Conservation (phyloP, 1,284 basidiomycete genomes). For the Cryptococcus sp. region DNA sequence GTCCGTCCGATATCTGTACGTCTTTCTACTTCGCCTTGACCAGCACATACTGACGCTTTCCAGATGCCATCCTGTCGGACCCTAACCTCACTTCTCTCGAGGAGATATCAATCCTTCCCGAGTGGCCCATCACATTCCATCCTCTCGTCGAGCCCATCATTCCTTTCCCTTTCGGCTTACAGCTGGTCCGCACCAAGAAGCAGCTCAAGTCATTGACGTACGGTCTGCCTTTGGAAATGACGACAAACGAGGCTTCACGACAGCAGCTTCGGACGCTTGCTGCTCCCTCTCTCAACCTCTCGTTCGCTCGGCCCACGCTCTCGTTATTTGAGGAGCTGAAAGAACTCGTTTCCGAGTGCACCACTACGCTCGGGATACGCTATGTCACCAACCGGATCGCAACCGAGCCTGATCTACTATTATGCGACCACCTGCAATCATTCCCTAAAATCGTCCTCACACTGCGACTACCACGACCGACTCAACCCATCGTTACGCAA, state of each 20-base stretch:
- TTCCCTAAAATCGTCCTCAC: conserved; percentile 24
- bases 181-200: conserved; percentile 24
- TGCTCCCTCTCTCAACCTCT: conserved; percentile 19
- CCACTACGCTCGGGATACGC: conserved; percentile 22
- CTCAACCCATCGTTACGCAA: background rate
- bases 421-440: conserved; percentile 18
- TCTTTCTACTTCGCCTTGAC: background rate
- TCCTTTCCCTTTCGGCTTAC: conserved; percentile 34
- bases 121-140: conserved; percentile 25
- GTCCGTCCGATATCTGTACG: conserved; percentile 32
- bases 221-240: conserved; percentile 34
- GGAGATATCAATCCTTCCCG: conserved; percentile 29
- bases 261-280: conserved; percentile 25
- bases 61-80: conserved; percentile 26
- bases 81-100: conserved; percentile 23
- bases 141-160: conserved; percentile 17
- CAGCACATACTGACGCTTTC: conserved; percentile 8
- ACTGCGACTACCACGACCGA: conserved; percentile 17
- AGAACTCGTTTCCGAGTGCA: conserved; percentile 17
- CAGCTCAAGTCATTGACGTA: conserved; percentile 22
- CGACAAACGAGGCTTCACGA: conserved; percentile 28
- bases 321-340: conserved; percentile 26
- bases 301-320: conserved; percentile 15
- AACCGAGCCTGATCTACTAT: conserved; percentile 12
- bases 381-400: conserved; percentile 21